Conservation (phyloP, 2,329 filamentous ascomycete genomes). For the Didymella glomerata region DNA sequence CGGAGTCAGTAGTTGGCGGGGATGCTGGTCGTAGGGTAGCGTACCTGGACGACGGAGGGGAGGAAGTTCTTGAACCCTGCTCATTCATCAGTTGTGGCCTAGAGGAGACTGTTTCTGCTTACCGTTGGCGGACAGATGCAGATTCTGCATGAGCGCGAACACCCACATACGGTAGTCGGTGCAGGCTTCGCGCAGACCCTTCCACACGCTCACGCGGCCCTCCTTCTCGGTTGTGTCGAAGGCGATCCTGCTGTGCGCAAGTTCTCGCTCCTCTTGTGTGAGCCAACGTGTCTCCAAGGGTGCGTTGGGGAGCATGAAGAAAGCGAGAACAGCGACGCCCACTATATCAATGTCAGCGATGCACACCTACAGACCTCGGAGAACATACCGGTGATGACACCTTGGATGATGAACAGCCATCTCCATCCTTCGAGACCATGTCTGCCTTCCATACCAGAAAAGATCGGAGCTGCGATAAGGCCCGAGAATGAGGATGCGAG, state of each 20-base stretch:
- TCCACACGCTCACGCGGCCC: slow-evolving; percentile 26
- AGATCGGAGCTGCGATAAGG: slow-evolving; percentile 51
- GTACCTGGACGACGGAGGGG: slow-evolving; percentile 18
- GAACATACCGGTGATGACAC: slow-evolving; percentile 42
- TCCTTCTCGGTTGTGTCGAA: slow-evolving; percentile 55
- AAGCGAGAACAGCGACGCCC: slow-evolving; percentile 26
- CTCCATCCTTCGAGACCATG: slow-evolving; percentile 54
- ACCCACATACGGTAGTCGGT: slow-evolving; percentile 30
- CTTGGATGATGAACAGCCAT: slow-evolving; percentile 57
- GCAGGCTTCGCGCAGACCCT: slow-evolving; percentile 25
- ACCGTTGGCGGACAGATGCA: slow-evolving; percentile 19
- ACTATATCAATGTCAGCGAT: slow-evolving; percentile 5
- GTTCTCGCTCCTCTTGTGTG: slow-evolving; percentile 52
- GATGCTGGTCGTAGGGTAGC: background rate
- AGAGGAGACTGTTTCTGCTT: background rate
- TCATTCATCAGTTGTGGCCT: background rate
- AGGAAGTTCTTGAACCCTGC: slow-evolving; percentile 20
- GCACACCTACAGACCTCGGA: background rate
- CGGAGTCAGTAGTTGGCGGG: background rate
- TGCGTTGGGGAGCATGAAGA: slow-evolving; percentile 26
- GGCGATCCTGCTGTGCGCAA: slow-evolving; percentile 37
- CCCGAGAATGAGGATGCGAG: slow-evolving; percentile 54
- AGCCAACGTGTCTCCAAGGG: slow-evolving; percentile 53
- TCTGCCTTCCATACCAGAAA: slow-evolving; percentile 49
- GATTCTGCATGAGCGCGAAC: slow-evolving; percentile 30